Evolutionary conservation across 1,139 yeast genomes (phyloP), one percentile per base, ranked within the genome.

Genomic region (Hyphopichia pseudoburtonii): DNA sequence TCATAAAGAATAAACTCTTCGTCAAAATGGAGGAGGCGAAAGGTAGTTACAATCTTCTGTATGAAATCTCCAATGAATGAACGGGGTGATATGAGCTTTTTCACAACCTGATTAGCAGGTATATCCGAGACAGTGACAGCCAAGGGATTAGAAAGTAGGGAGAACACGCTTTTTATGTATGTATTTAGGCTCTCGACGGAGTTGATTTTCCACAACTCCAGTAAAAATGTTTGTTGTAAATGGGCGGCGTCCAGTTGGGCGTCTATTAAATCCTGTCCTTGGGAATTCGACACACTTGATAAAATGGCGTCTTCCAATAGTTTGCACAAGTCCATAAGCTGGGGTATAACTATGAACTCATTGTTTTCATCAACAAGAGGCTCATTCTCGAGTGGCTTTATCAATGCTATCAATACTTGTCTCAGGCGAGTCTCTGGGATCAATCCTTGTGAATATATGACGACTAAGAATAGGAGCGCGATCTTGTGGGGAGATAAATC

Each of bases 11-110:
- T 51, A 9, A 70, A 58, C 1, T 70, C 60, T 46, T 80, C 85
- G 42, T 82, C 86, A 50, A 82, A 83, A 41, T 74, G 77, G 36
- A 84, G 54, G 2, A 76, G 56, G 31, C 73, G 75, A 47, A 74
- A 76, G 7, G 81, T 70, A 4, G 78, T 62, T 1, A 71, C 63
- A 28, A 80, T 51, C 40, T 56, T 59, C 17, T 56, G 57, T 9
- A 68, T 56, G 41, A 66, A 69, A 12, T 56, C 50, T 0, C 77
- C 77, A 27, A 70, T 47, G 14, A 61, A 42, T 3, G 76, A 69
- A 21, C 69, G 46, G 2, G 70, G 58, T 1, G 71, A 62, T 16
- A 65, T 33, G 24, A 24, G 30, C 35, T 33, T 38, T 8, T 32
- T 33, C 7, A 26, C 26, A n/a, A 25, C 17, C 17, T 30, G 19